Conservation (phyloP, 2,329 filamentous ascomycete species). For the Ophiostoma triangulosporum region DNA sequence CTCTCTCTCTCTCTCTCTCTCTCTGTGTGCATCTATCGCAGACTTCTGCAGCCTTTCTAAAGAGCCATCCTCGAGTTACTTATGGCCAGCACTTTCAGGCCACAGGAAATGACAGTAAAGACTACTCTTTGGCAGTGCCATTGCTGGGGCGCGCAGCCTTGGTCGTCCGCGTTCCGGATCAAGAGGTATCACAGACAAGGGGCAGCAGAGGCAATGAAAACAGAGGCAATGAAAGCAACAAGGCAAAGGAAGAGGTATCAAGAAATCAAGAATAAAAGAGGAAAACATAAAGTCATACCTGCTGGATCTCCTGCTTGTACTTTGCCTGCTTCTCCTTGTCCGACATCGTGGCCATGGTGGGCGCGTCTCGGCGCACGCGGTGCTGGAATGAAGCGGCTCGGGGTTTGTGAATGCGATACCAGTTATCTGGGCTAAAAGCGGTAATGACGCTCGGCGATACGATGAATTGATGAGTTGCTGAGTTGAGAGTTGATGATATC, state of each 20-base stretch:
- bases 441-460: not conserved
- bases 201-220: too few species aligned
- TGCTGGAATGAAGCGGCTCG: too few species aligned
- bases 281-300: constrained; percentile 41
- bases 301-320: constrained; percentile 96
- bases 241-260: not conserved
- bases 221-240: not conserved
- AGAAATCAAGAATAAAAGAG: not conserved
- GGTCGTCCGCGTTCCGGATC: too few species aligned
- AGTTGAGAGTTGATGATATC: not conserved
- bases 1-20: not conserved
- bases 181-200: too few species aligned
- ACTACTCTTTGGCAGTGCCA: too few species aligned
- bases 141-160: too few species aligned
- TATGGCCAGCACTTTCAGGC: too few species aligned
- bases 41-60: too few species aligned
- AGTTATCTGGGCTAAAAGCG: not conserved
- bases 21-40: too few species aligned
- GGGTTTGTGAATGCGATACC: not conserved
- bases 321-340: constrained; percentile 61
- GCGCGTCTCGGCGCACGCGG: not conserved
- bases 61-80: too few species aligned
- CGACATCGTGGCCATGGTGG: constrained; percentile 40
- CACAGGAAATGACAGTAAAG: too few species aligned
- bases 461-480: too few species aligned